Evolutionary conservation across 305 asterid genomes (phyloP).

Genomic region (Fraxinus velutina): DNA sequence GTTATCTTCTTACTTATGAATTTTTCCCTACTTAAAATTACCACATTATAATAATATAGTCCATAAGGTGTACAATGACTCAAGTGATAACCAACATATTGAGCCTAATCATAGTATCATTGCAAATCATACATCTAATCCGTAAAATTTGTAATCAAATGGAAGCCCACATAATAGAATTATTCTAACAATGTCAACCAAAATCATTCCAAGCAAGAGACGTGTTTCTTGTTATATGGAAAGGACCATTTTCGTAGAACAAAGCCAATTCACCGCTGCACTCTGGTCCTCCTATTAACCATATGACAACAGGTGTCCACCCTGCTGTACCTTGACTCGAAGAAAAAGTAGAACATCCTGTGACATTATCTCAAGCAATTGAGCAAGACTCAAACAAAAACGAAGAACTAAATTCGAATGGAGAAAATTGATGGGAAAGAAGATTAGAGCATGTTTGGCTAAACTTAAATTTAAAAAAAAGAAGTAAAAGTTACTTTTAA

Average conservation of each 20-base stretch:
- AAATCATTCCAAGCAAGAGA: constrained; percentile 23
- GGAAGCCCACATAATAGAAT: too few species aligned
- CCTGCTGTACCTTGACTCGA: not conserved
- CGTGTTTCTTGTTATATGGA: constrained; percentile 9
- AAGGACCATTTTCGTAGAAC: constrained; percentile 30
- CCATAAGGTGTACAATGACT: too few species aligned
- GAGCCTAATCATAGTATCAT: too few species aligned
- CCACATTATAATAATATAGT: too few species aligned
- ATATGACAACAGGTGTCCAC: constrained; percentile 15
- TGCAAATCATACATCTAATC: too few species aligned
- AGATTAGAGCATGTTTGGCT: not conserved
- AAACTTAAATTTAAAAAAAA: too few species aligned
- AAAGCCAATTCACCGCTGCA: constrained; percentile 25
- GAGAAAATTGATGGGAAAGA: not conserved
- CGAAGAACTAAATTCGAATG: not conserved
- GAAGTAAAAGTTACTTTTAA: not conserved
- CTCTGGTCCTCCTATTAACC: constrained; percentile 24
- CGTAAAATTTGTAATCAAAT: too few species aligned
- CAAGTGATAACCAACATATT: too few species aligned
- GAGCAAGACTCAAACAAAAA: not conserved
- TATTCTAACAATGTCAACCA: constrained; percentile 4
- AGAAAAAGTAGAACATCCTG: too few species aligned
- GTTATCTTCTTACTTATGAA: too few species aligned
- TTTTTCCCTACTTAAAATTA: too few species aligned
- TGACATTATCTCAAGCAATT: not conserved